Evolutionary conservation across 192 early-diverging fungal species (phyloP), one percentile per base, ranked within the genome.

Genomic region (Dimargaris verticillata): DNA sequence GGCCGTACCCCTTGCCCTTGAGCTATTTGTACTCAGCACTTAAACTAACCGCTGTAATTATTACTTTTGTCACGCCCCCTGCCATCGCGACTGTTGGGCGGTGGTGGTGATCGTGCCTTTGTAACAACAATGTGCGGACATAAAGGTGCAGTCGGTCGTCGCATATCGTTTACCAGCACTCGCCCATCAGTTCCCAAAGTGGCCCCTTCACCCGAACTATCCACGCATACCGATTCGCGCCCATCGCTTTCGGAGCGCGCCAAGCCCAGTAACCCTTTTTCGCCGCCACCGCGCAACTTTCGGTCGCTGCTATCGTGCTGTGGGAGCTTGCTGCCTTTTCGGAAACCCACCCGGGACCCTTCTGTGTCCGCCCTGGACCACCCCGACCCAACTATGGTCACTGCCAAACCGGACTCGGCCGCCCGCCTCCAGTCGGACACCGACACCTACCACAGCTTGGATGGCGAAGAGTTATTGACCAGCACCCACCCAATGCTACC

Each of bases 201-300:
- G 29, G 55, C 55, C 1, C 55, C 55, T 3, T 58, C 55, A 13
- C 55, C 55, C 15, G 55, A 58, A 17, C 55, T 33, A 18, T n/a
- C 55, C 3, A 58, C 17, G 29, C 12, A 58, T 15, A 18, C 55
- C 28, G 41, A 33, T 33, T 41, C 55, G 10, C 55, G 55, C 12
- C 29, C 28, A n/a, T 58, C 55, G 5, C 15, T 58, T 14, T 13
- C 28, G 18, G 55, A 58, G 10, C 55, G 55, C 29, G 9, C 29
- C 28, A 58, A 58, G 41, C 55, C 55, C 55, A 22, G 17, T 17
- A 58, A 33, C 22, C 55, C 55, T 22, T 58, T 58, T 28, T 58
- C 55, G 12, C 55, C 55, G 15, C 55, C 28, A n/a, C 55, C 55
- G 18, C 12, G 18, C 13, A 25, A 18, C 12, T 58, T 38, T 33